Base-by-base conservation (phyloP, 208 protist genomes). In the Vickermania spadyakhi region DNA sequence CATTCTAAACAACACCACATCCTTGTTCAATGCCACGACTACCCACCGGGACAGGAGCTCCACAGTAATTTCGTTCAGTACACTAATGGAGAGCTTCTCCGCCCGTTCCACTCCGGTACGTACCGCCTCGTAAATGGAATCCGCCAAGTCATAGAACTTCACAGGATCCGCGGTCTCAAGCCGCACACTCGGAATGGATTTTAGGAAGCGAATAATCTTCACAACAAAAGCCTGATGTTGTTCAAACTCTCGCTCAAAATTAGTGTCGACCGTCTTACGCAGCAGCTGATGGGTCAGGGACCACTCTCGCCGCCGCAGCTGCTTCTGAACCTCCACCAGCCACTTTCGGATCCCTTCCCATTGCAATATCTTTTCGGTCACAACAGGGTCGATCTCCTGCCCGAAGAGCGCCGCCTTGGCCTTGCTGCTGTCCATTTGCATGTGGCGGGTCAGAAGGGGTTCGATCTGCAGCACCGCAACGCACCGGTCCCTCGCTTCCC, bases 241-340 rank as follows among this genome's bases (percentile, higher is more conserved):
- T 0, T 77, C 68, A 69, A 85, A 92, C 68, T 96, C 84, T 31
- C 67, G 30, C 13, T 82, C 75, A 68, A 81, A 93, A 56, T 57
- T 72, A n/a, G 79, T 89, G 42, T 86, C 75, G 3, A 90, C 85
- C 3, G 79, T 76, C 62, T 81, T 64, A 3, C 53, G 70, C n/a
- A 93, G 74, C 7, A 96, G 56, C 29, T 73, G 70, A 57, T 93
- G 83, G 50, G 84, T 62, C 0, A 93, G 74, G 11, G 70, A 74
- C 86, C 89, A 96, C 71, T 96, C 89, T 23, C 86, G 83, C 21
- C 63, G 63, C 30, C 84, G 81, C 30, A 96, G 54, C 67, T 96
- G 85, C 45, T 68, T 61, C 41, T 74, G 64, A 21, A 86, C 69
- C 23, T 82, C 73, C 62, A 93, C 82, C 36, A 91, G 73, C 86